A percentile compares a stretch with the other conserved stretches of the same genome.
phyloP scores from a whole-genome alignment of 148 eudicot genomes.

The Dianthus caryophyllus region DNA sequence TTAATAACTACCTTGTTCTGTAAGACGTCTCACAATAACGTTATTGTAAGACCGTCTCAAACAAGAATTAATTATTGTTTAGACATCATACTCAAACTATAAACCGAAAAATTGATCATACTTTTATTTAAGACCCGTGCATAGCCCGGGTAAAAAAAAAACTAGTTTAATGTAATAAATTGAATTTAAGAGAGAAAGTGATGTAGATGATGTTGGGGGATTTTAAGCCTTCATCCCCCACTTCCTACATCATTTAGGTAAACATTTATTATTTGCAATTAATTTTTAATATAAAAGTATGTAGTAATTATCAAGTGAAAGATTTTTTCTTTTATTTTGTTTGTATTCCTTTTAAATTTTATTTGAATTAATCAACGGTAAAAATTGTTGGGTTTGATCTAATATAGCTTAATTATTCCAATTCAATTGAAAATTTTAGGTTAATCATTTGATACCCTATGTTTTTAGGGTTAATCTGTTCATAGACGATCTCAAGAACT shows the following conservation, averaged over 20 bases:
- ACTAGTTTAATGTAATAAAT: too few relatives aligned
- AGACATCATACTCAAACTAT: too few relatives aligned
- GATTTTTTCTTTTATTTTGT: too few relatives aligned
- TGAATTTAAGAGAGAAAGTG: slow-evolving; percentile 8
- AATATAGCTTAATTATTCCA: not conserved
- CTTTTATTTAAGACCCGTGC: too few relatives aligned
- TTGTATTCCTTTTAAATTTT: not conserved
- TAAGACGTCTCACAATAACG: too few relatives aligned
- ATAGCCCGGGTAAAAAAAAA: too few relatives aligned
- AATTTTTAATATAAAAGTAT: too few relatives aligned
- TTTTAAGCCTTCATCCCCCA: slow-evolving; percentile 29
- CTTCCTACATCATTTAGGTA: slow-evolving; percentile 26
- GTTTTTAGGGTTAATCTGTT: slow-evolving; percentile 23
- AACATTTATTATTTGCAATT: not conserved
- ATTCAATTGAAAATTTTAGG: not conserved
- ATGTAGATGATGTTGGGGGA: slow-evolving; percentile 21
- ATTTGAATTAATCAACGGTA: slow-evolving; percentile 1
- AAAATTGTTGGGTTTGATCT: not conserved
- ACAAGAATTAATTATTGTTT: too few relatives aligned
- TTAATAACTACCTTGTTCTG: too few relatives aligned
- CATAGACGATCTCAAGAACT: slow-evolving; percentile 21
- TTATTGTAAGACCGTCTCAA: too few relatives aligned
- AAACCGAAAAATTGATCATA: too few relatives aligned
- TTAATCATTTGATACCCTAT: slow-evolving; percentile 12
- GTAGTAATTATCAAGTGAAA: not conserved